Base-by-base conservation (phyloP, 441 rosid genomes). In the Francoa sonchifolia region DNA sequence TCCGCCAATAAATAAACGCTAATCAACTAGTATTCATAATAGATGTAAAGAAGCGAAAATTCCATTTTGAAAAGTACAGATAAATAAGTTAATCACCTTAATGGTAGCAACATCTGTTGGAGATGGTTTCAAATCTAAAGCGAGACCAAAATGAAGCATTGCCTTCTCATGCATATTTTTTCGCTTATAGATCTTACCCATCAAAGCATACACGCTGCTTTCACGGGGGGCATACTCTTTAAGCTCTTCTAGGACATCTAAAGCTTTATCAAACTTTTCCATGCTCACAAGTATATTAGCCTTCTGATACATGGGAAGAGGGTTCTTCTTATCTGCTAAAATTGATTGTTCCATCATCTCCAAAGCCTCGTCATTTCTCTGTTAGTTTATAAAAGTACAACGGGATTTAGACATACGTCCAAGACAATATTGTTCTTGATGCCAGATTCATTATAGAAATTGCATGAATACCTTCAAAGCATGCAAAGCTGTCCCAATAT, bases 301-400 rank as follows among this genome's bases (percentile, higher is more conserved):
- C 76, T 90, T 90, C 60, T 86, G 94, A 65, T 86, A 90, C 95
- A 83, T 78, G 27, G 99, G 96, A 63, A 86, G 90, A 49, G 99
- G 96, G 49, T 86, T 90, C 57, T 86, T 90, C 59, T 70, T 73
- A 49, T 90, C 96, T 3, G 99, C 92, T 52, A 73, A 40, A 48
- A 90, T 79, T 18, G 96, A 95, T 52, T 61, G 68, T 67, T 90
- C 94, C 95, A 90, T 80, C 72, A 86, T 70, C 65, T 66, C 85
- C 56, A 90, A 43, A 61, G 94, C 96, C 68, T 86, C 95, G 47
- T 67, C 82, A 54, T 74, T 80, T 69, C 78, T 90, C 99, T 90
- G 74, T 50, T 22, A 49, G 40, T 45, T n/a, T 19, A 47, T n/a
- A 57, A 11, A 15, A 23, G 54, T 3, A 10, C 9, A 44, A 15